Evolutionary conservation across 352 stramenopile species (phyloP).

Genomic region (Globisporangium splendens): DNA sequence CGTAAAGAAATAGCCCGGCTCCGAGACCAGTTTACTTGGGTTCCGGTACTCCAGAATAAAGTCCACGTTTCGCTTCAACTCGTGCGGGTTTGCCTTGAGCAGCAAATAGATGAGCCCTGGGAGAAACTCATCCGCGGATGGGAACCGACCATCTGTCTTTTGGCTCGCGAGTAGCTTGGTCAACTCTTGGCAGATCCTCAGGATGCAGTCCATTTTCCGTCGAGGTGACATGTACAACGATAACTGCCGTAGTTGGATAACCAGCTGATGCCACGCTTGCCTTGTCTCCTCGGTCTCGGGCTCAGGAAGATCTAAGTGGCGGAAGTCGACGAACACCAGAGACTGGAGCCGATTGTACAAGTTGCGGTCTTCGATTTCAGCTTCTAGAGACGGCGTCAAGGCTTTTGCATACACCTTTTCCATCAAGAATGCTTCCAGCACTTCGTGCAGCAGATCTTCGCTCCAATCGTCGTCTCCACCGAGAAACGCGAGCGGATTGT

Average conservation of each 20-base stretch:
- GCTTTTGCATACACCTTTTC: constrained; percentile 80
- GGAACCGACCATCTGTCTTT: constrained; percentile 39
- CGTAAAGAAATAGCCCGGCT: constrained; percentile 92
- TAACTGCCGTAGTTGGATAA: constrained; percentile 41
- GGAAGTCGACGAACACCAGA: constrained; percentile 76
- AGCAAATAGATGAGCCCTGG: constrained; percentile 90
- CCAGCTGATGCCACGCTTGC: constrained; percentile 39
- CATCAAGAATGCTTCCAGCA: constrained; percentile 89
- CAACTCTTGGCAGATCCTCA: constrained; percentile 71
- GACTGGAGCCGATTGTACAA: constrained; percentile 64
- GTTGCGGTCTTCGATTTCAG: constrained; percentile 44
- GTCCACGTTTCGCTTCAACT: constrained; percentile 84
- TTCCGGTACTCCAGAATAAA: constrained; percentile 86
- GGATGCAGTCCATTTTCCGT: constrained; percentile 83
- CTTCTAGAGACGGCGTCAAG: constrained; percentile 47
- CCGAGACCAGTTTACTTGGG: constrained; percentile 71
- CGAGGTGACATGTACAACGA: constrained; percentile 55
- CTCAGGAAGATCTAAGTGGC: constrained; percentile 82
- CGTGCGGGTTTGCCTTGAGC: constrained; percentile 74
- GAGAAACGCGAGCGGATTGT: constrained; percentile 23
- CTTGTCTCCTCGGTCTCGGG: constrained; percentile 29
- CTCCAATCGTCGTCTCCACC: constrained; percentile 32
- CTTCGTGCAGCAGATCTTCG: constrained; percentile 53
- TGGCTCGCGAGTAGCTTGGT: constrained; percentile 59
- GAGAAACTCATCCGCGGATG: constrained; percentile 90